These are phyloP conservation scores for Tetramitus jugosus DNA, from an alignment of 208 protist species.

Conservation along the genomic window DNA sequence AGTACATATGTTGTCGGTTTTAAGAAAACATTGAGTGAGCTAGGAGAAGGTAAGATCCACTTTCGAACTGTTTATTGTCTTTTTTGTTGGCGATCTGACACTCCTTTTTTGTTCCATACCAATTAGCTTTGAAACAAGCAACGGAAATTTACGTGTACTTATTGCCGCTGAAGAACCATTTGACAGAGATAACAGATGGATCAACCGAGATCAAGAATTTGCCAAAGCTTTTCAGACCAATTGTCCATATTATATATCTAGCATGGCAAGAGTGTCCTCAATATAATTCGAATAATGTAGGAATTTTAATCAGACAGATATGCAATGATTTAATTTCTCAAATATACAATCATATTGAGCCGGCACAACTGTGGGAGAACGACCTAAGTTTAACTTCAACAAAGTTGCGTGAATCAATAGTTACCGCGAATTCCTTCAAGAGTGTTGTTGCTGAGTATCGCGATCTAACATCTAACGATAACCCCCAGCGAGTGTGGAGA, in stretches of 20 bases:
- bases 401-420: conserved; percentile 24
- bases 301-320: conserved; percentile 44
- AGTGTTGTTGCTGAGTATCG: conserved; percentile 40
- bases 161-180: conserved; percentile 36
- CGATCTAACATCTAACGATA: neutral
- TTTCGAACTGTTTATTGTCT: too few relatives aligned
- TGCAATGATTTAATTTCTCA: conserved; percentile 51
- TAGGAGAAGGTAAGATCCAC: conserved; percentile 7
- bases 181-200: conserved; percentile 20
- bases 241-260: conserved; percentile 38
- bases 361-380: conserved; percentile 29
- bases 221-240: conserved; percentile 8
- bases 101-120: neutral
- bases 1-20: conserved; percentile 37
- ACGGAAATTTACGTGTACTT: conserved; percentile 44
- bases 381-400: conserved; percentile 31
- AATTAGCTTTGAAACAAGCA: conserved; percentile 36
- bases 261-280: conserved; percentile 39
- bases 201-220: neutral
- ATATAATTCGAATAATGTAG: conserved; percentile 38
- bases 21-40: conserved; percentile 34
- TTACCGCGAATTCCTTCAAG: conserved; percentile 27
- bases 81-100: too few relatives aligned
- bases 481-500: neutral
- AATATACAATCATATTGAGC: conserved; percentile 33